Evolutionary conservation across 768 basidiomycete species (phyloP).

Genomic region (Calocybe indica): DNA sequence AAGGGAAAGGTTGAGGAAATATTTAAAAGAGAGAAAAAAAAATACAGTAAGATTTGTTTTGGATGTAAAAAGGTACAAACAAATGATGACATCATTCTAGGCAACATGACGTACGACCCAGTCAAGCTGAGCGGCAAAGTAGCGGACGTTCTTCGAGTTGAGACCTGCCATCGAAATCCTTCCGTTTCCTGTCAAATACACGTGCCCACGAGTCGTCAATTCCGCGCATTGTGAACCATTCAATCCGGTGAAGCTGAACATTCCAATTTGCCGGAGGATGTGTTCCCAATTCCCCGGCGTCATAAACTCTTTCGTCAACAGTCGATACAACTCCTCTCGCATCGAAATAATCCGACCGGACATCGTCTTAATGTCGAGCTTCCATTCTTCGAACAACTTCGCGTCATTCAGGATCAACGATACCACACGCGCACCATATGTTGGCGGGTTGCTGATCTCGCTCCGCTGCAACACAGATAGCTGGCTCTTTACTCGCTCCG

Average conservation of each 20-base stretch:
- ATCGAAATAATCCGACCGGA: slow-evolving; percentile 88
- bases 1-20: slow-evolving; percentile 2
- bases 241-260: slow-evolving; percentile 95
- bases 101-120: slow-evolving; percentile 47
- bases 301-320: slow-evolving; percentile 71
- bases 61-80: neutral
- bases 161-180: slow-evolving; percentile 94
- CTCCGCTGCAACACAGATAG: slow-evolving; percentile 88
- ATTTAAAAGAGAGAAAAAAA: neutral
- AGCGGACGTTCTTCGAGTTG: slow-evolving; percentile 72
- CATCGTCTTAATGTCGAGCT: slow-evolving; percentile 87
- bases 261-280: slow-evolving; percentile 93
- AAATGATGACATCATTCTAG: neutral
- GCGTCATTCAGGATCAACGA: slow-evolving; percentile 75
- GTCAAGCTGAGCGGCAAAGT: slow-evolving; percentile 70
- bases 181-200: slow-evolving; percentile 85
- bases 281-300: slow-evolving; percentile 97
- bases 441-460: slow-evolving; percentile 93
- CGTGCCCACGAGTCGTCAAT: slow-evolving; percentile 65
- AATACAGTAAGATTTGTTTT: slow-evolving; percentile 2
- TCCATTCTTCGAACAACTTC: slow-evolving; percentile 83
- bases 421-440: slow-evolving; percentile 86
- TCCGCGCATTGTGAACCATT: slow-evolving; percentile 56
- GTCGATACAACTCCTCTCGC: slow-evolving; percentile 71
- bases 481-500: slow-evolving; percentile 75